Evolutionary conservation across 1,139 yeast genomes (phyloP).

Genomic region (Lodderomyces parapsilosis): DNA sequence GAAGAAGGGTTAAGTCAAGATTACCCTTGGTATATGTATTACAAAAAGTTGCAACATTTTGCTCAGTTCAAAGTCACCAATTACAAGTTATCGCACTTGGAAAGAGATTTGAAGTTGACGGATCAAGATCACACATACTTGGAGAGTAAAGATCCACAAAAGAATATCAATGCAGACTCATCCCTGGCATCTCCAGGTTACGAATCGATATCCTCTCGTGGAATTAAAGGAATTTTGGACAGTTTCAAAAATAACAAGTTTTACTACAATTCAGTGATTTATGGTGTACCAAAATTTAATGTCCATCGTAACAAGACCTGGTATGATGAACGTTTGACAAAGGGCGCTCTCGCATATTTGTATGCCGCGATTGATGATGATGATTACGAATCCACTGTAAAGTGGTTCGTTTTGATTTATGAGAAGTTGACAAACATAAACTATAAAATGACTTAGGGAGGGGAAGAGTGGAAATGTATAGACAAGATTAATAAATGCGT

Average conservation of each 20-base stretch:
- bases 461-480: too few species aligned
- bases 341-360: slow-evolving; percentile 26
- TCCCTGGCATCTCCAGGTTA: not conserved
- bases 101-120: slow-evolving; percentile 29
- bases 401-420: slow-evolving; percentile 30
- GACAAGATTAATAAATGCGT: not conserved
- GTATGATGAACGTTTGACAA: slow-evolving; percentile 10
- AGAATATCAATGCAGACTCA: not conserved
- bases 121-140: slow-evolving; percentile 25
- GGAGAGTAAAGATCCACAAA: slow-evolving; percentile 5
- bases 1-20: slow-evolving; percentile 53
- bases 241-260: slow-evolving; percentile 5
- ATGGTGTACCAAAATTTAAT: slow-evolving; percentile 11
- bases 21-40: slow-evolving; percentile 68
- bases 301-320: slow-evolving; percentile 7
- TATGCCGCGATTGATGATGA: slow-evolving; percentile 22
- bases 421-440: slow-evolving; percentile 22
- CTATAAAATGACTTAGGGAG: slow-evolving; percentile 15
- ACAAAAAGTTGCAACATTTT: slow-evolving; percentile 56
- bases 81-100: slow-evolving; percentile 51
- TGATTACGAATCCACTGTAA: slow-evolving; percentile 27
- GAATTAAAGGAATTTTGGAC: slow-evolving; percentile 4
- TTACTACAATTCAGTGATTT: slow-evolving; percentile 15
- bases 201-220: not conserved
- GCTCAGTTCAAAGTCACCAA: slow-evolving; percentile 58